Base-by-base conservation (phyloP, 306 rosid species). In the Sindora glabra region DNA sequence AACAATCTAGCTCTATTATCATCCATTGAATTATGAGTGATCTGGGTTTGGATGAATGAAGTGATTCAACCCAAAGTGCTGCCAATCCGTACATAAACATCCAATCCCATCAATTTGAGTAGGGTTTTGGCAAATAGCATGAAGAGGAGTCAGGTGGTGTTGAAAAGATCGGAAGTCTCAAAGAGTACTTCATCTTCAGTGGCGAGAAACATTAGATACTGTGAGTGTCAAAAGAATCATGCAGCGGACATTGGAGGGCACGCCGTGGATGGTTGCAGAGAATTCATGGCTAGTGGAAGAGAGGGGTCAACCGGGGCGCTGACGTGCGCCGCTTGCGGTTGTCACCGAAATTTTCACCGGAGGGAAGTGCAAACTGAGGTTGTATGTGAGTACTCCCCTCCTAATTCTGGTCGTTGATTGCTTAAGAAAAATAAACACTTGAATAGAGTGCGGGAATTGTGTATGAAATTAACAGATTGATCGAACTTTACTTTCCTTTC, bases 201-300 rank as follows among this genome's bases (percentile, higher is more conserved):
- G 57, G 73, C 62, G 8, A 75, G 95, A 53, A 85, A 67, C n/a
- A 71, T 87, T 30, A 34, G 96, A 60, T 91, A 91, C 17, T 77
- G 84, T 0, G 98, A 85, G 75, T 91, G 98, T 66, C 95, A 78
- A 51, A 91, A 88, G 89, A 91, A 91, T 64, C 96, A 91, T 32
- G 98, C 96, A 1, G 98, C 98, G 0, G 74, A 77, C n/a, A 79
- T 81, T 2, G 98, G 98, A 41, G 98, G 98, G 1, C 83, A 91
- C 48, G 96, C 98, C 1, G 76, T 88, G 59, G 98, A 91, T 60
- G 98, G 98, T 0, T 91, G 98, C 78, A 74, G 83, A 22, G 96
- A 91, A 17, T 91, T 91, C 77, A 74, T 91, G 89, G 89, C 98
- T 0, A 75, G 77, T 9, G 72, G 77, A 0, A 76, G 60, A 2